Conservation (phyloP, 495 filamentous ascomycete genomes). For the Lasiosphaeria ovina region DNA sequence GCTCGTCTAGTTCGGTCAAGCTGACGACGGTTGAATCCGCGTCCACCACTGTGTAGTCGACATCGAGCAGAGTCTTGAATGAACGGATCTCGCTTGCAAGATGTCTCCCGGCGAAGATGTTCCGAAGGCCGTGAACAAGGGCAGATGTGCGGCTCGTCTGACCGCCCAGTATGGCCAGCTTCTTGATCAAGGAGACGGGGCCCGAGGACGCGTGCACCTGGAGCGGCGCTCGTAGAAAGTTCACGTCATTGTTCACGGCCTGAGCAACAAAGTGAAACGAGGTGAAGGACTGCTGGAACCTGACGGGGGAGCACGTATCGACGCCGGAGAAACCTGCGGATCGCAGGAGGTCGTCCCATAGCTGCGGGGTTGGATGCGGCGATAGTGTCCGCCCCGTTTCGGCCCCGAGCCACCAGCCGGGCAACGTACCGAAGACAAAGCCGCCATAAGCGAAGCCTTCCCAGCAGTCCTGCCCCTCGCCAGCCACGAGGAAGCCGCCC, state of each 20-base stretch:
- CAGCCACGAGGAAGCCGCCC: slow-evolving; percentile 38
- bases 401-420: slow-evolving; percentile 51
- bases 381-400: neutral
- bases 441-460: neutral
- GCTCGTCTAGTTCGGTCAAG: slow-evolving; percentile 45
- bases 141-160: no score
- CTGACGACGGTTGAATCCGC: slow-evolving; percentile 35
- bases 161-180: no score
- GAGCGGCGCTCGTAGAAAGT: no score
- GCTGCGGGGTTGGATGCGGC: neutral
- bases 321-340: neutral
- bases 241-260: neutral
- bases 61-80: neutral
- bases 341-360: neutral
- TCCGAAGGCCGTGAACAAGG: no score
- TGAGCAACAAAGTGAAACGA: no score
- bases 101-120: neutral
- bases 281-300: neutral
- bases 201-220: no score
- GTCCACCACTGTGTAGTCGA: neutral
- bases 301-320: neutral
- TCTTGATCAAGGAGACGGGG: no score
- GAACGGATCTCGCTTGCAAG: neutral
- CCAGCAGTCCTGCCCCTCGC: slow-evolving; percentile 15
- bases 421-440: slow-evolving; percentile 31